phyloP scores from a whole-genome alignment of 2,329 filamentous ascomycete genomes.

The Neonectria coccinea region DNA sequence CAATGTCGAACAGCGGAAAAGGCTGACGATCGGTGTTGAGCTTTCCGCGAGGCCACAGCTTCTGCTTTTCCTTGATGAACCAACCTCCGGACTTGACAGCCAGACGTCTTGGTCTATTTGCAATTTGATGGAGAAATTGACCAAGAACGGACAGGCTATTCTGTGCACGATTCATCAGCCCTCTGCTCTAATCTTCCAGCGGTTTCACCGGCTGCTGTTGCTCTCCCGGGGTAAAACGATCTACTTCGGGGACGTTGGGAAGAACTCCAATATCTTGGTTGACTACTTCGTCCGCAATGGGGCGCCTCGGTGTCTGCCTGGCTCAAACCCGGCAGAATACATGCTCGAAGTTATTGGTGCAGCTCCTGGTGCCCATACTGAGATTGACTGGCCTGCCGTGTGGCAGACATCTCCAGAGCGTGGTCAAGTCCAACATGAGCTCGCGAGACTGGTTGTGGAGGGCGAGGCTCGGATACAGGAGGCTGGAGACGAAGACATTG shows the following conservation, averaged over 20 bases:
- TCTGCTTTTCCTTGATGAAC: constrained; percentile 69
- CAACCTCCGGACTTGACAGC: constrained; percentile 68
- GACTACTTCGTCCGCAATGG: constrained; percentile 74
- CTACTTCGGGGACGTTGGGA: constrained; percentile 74
- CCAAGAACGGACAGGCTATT: constrained; percentile 61
- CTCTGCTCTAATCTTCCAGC: constrained; percentile 60
- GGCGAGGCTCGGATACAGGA: not conserved
- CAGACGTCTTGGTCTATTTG: constrained; percentile 71
- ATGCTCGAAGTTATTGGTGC: constrained; percentile 65
- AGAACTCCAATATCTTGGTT: constrained; percentile 64
- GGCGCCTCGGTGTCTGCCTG: constrained; percentile 61
- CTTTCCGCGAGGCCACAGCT: constrained; percentile 65
- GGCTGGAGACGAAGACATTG: not conserved
- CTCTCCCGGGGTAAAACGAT: constrained; percentile 72
- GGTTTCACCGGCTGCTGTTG: constrained; percentile 69
- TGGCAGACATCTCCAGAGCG: constrained; percentile 52
- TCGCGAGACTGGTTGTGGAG: constrained; percentile 43
- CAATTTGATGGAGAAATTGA: constrained; percentile 68
- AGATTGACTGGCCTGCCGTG: constrained; percentile 53
- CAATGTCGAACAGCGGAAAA: constrained; percentile 69
- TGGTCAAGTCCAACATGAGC: constrained; percentile 48
- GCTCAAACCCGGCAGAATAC: constrained; percentile 76
- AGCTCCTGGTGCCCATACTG: constrained; percentile 63
- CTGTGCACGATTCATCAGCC: constrained; percentile 66
- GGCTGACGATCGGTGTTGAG: constrained; percentile 68